These are phyloP conservation scores for Psilocybe azurescens DNA, from an alignment of 768 basidiomycete species.

Conservation along the genomic window DNA sequence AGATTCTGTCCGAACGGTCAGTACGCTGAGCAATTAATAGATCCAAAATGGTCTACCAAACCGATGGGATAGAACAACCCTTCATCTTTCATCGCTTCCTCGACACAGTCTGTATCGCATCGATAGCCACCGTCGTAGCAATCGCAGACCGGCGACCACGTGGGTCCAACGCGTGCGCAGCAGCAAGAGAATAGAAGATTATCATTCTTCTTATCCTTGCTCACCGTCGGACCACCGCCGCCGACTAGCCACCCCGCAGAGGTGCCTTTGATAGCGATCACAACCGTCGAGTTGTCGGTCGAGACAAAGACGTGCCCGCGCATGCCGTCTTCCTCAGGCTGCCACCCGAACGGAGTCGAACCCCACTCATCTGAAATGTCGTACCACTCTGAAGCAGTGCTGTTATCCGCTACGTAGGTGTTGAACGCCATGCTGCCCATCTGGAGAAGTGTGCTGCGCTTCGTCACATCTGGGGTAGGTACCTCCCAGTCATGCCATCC, in stretches of 20 bases:
- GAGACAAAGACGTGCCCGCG: conserved; percentile 93
- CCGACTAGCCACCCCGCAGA: conserved; percentile 72
- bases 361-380: conserved; percentile 64
- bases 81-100: conserved; percentile 80
- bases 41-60: conserved; percentile 55
- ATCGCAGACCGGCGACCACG: conserved; percentile 92
- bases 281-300: conserved; percentile 81
- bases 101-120: conserved; percentile 84
- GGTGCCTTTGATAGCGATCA: conserved; percentile 94
- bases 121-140: conserved; percentile 79
- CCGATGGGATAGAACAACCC: conserved; percentile 90
- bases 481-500: conserved; percentile 74
- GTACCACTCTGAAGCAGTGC: conserved; percentile 67
- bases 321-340: conserved; percentile 86
- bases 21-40: conserved; percentile 1
- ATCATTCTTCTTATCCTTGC: conserved; percentile 94
- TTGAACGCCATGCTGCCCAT: conserved; percentile 93
- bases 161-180: conserved; percentile 93
- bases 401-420: conserved; percentile 65
- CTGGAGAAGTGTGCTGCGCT: conserved; percentile 71
- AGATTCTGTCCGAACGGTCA: conserved; percentile 61
- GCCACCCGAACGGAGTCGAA: conserved; percentile 83
- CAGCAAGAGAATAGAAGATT: conserved; percentile 97
- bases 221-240: conserved; percentile 80
- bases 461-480: conserved; percentile 70